Evolutionary conservation across 2,329 filamentous ascomycete genomes (phyloP).

Genomic region (Emmonsia crescens): DNA sequence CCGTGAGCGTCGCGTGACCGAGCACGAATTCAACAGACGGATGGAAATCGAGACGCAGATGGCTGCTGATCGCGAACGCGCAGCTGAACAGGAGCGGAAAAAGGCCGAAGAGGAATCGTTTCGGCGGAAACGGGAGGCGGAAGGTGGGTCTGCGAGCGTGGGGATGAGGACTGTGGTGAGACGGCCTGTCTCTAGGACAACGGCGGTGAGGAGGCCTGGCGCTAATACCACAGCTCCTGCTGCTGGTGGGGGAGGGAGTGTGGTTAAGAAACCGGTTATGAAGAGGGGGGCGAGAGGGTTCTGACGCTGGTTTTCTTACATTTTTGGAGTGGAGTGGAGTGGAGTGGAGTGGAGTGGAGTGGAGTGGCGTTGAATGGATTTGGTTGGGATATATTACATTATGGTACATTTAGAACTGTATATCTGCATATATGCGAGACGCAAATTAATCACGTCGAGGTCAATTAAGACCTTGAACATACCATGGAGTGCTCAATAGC

Average conservation of each 20-base stretch:
- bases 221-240: constrained; percentile 14
- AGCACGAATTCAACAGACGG: constrained; percentile 82
- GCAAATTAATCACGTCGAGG: background rate
- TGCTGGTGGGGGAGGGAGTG: constrained; percentile 21
- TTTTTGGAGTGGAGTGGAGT: background rate
- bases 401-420: background rate
- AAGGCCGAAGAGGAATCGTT: constrained; percentile 28
- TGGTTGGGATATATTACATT: background rate
- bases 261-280: constrained; percentile 30
- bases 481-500: background rate
- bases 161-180: constrained; percentile 22
- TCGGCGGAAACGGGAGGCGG: constrained; percentile 26
- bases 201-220: constrained; percentile 20
- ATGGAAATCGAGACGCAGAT: constrained; percentile 92
- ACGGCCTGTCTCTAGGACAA: constrained; percentile 20
- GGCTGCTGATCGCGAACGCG: constrained; percentile 65
- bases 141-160: constrained; percentile 19
- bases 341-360: background rate
- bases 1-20: constrained; percentile 72
- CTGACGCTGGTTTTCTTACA: background rate
- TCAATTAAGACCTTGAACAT: too few species aligned
- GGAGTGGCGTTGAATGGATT: too few species aligned
- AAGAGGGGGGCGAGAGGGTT: constrained; percentile 25
- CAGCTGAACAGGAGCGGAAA: constrained; percentile 29
- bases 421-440: background rate